Conservation (phyloP, 2,329 filamentous ascomycete species). For the Blastomyces emzantsi region DNA sequence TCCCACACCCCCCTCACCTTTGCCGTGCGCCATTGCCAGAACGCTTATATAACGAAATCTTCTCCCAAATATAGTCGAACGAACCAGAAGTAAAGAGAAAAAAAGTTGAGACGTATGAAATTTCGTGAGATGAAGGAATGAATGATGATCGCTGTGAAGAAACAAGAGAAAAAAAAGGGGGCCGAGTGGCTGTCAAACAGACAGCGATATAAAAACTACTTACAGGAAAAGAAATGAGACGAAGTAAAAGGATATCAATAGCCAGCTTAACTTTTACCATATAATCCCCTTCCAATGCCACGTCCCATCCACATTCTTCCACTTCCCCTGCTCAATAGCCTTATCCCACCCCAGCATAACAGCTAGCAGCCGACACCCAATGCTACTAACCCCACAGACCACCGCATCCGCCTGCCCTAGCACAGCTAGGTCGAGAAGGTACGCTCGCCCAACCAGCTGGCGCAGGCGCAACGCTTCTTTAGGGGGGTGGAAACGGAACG, state of each 20-base stretch:
- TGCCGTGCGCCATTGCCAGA: background rate
- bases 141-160: background rate
- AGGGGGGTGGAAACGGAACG: conserved; percentile 23
- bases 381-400: conserved; percentile 62
- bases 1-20: background rate
- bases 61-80: background rate
- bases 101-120: background rate
- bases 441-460: conserved; percentile 68
- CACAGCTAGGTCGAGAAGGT: conserved; percentile 70
- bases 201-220: background rate
- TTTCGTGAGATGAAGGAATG: background rate
- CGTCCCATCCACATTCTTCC: conserved; percentile 71
- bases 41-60: background rate
- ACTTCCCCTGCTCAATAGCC: conserved; percentile 51
- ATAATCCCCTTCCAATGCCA: conserved; percentile 50
- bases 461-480: conserved; percentile 53
- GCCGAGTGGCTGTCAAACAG: background rate
- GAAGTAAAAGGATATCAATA: background rate
- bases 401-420: conserved; percentile 60
- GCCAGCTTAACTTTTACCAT: conserved; percentile 13
- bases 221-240: background rate
- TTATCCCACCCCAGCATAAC: conserved; percentile 81
- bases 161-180: background rate
- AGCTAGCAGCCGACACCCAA: conserved; percentile 59
- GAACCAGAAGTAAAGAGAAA: background rate